phyloP scores from a whole-genome alignment of 2,329 filamentous ascomycete genomes.

The Aschersonia sp. region DNA sequence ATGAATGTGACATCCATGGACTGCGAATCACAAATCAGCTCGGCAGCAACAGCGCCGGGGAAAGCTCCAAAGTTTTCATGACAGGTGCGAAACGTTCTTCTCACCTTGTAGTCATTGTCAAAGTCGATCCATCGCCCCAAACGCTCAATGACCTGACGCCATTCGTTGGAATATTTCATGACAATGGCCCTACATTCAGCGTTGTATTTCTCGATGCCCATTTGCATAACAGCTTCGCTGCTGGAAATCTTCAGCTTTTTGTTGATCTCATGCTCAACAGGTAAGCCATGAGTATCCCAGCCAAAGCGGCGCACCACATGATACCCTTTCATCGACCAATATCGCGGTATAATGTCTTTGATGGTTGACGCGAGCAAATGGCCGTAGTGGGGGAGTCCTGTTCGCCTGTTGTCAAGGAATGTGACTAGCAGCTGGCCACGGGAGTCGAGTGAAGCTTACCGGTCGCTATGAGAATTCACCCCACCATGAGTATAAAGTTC shows the following conservation, averaged over 20 bases:
- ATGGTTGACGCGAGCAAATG: constrained; percentile 85
- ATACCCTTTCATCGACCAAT: constrained; percentile 94
- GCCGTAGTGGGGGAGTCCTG: constrained; percentile 47
- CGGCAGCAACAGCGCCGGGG: not conserved
- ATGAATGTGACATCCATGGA: constrained; percentile 93
- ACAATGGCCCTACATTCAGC: constrained; percentile 84
- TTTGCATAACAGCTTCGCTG: constrained; percentile 70
- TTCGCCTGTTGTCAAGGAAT: no score
- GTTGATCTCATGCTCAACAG: constrained; percentile 95
- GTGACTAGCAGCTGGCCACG: no score
- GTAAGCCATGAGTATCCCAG: constrained; percentile 88
- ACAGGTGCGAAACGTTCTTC: no score
- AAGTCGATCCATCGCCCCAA: constrained; percentile 95
- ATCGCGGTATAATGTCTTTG: constrained; percentile 91
- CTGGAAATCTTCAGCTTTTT: constrained; percentile 86
- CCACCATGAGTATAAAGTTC: no score
- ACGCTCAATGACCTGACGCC: constrained; percentile 75
- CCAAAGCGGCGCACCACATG: constrained; percentile 88
- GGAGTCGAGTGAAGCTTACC: no score
- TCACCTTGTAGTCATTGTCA: constrained; percentile 86
- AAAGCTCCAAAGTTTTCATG: constrained; percentile 2
- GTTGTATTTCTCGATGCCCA: constrained; percentile 84
- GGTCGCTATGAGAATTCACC: no score
- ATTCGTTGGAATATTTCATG: constrained; percentile 78
- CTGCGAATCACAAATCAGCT: constrained; percentile 20